Conservation (phyloP, 2,329 filamentous ascomycete species). For the Ilyonectria sp. region DNA sequence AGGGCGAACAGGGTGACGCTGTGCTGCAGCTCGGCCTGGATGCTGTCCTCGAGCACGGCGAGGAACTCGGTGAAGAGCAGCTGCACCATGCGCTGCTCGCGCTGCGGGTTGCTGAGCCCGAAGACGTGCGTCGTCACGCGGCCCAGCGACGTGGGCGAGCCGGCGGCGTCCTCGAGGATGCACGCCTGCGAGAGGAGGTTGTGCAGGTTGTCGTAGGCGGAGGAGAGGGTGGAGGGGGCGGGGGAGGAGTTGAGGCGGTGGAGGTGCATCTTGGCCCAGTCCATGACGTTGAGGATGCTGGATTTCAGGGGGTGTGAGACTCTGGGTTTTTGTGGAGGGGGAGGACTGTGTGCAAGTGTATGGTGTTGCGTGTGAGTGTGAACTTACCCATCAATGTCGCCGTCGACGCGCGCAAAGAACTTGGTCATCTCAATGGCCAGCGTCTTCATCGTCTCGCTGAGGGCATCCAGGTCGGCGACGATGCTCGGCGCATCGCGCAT, state of each 20-base stretch:
- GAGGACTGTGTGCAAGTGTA: not conserved
- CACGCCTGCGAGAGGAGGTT: constrained; percentile 78
- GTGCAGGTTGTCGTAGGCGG: constrained; percentile 87
- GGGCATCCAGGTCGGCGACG: constrained; percentile 85
- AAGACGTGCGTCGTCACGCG: constrained; percentile 80
- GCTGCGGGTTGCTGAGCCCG: constrained; percentile 84
- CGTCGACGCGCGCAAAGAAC: constrained; percentile 94
- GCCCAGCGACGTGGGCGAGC: constrained; percentile 78
- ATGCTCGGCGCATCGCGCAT: constrained; percentile 93
- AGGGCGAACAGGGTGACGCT: constrained; percentile 85
- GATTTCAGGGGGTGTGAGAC: constrained; percentile 28
- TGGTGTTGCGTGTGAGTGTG: not conserved
- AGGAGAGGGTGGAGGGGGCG: constrained; percentile 71
- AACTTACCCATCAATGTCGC: constrained; percentile 85
- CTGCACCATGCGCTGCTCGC: constrained; percentile 84
- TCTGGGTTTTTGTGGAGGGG: constrained; percentile 3
- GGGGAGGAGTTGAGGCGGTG: constrained; percentile 75
- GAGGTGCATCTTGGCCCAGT: constrained; percentile 92
- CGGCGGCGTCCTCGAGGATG: constrained; percentile 68
- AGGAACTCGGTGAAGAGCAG: constrained; percentile 90
- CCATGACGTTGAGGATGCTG: constrained; percentile 93
- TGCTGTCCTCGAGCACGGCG: constrained; percentile 88
- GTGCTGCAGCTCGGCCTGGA: constrained; percentile 86
- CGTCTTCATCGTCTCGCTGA: constrained; percentile 88
- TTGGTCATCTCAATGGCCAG: constrained; percentile 88